Conservation (phyloP, 179 eudicot species). For the Spinacia oleracea region DNA sequence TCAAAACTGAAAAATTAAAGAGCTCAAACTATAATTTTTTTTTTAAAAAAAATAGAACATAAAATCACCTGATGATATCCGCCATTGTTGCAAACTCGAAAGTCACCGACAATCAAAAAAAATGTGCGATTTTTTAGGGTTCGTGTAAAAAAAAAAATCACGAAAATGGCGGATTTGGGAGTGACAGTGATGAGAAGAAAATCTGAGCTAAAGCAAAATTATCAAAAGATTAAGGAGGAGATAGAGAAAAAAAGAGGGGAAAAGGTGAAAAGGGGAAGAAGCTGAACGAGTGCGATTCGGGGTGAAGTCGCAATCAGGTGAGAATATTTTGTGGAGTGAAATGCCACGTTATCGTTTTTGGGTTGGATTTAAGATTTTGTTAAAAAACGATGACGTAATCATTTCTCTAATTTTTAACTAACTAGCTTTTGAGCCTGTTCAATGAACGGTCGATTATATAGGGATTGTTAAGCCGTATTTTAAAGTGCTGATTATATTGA, state of each 20-base stretch:
- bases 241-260: constrained; percentile 3
- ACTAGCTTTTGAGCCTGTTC: too few relatives aligned
- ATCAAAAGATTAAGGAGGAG: background rate
- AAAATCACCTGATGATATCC: constrained; percentile 6
- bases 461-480: too few relatives aligned
- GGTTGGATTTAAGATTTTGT: too few relatives aligned
- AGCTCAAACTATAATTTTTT: background rate
- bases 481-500: too few relatives aligned
- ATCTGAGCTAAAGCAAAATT: background rate
- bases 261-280: background rate
- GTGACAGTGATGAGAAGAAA: background rate
- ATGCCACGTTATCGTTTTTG: too few relatives aligned
- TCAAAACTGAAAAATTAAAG: background rate
- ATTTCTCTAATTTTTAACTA: too few relatives aligned
- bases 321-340: too few relatives aligned
- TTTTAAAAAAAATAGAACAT: background rate
- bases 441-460: too few relatives aligned
- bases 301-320: too few relatives aligned
- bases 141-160: background rate
- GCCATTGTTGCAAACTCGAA: constrained; percentile 13
- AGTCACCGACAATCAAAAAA: background rate
- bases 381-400: too few relatives aligned
- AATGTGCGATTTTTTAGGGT: background rate
- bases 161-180: constrained; percentile 7
- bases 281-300: too few relatives aligned